These are phyloP conservation scores for Aspergillus sparsus DNA, from an alignment of 495 filamentous ascomycete genomes.

Conservation along the genomic window DNA sequence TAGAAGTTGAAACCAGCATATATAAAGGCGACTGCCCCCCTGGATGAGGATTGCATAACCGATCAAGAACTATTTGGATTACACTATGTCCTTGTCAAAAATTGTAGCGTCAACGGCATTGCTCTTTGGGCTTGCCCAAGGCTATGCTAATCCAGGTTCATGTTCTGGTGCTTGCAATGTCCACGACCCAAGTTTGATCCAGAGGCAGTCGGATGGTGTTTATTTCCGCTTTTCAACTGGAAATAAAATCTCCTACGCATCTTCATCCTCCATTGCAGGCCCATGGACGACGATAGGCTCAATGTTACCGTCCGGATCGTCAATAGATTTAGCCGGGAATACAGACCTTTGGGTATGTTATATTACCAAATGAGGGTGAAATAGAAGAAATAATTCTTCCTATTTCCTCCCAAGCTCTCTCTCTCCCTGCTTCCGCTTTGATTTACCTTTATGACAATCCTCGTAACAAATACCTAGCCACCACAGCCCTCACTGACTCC, in stretches of 20 bases:
- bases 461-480: not conserved
- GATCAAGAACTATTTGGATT: not conserved
- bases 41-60: no score
- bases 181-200: conserved; percentile 68
- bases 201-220: conserved; percentile 58
- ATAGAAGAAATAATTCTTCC: no score
- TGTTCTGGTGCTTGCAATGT: conserved; percentile 62
- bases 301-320: conserved; percentile 58
- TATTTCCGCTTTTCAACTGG: conserved; percentile 78
- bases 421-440: not conserved
- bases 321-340: conserved; percentile 61
- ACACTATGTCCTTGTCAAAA: conserved; percentile 7
- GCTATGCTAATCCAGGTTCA: conserved; percentile 55
- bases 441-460: not conserved
- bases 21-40: conserved; percentile 1
- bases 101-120: conserved; percentile 13
- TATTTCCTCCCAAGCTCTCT: not conserved
- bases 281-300: conserved; percentile 67
- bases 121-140: conserved; percentile 31
- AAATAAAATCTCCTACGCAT: conserved; percentile 63
- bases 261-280: conserved; percentile 58
- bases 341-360: conserved; percentile 62
- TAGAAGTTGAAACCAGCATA: not conserved
- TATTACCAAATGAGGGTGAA: not conserved
- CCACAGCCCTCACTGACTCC: not conserved